Base-by-base conservation (phyloP, 495 filamentous ascomycete genomes). In the Podospora bellae-mahoneyi region DNA sequence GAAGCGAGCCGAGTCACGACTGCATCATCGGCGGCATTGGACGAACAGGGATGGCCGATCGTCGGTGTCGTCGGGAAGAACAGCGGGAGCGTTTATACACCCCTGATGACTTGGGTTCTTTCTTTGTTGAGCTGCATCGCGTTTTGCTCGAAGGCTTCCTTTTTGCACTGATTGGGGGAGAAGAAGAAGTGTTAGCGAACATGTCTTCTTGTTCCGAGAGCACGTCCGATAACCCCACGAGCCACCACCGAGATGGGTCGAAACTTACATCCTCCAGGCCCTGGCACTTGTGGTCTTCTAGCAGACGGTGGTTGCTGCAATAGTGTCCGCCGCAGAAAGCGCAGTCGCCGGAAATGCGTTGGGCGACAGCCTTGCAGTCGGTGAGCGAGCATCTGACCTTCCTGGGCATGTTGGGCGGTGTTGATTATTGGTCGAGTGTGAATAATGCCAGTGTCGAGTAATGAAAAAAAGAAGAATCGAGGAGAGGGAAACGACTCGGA, bases 261-360 rank as follows among this genome's bases (percentile, higher is more conserved):
- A 61, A 70, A 84, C 86, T 83, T 81, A 88, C 86, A 80, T 97
- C 90, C 81, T 98, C 96, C 68, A 99, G 82, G n/a, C 93, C 93
- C 67, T 84, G 87, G 81, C 95, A 99, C 76, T 91, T 90, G 81
- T 99, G 95, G 68, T 92, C 90, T 80, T 99, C 95, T 60, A 98
- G 78, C 79, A 98, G 87, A 18, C 95, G 85, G 82, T 99, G 95
- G 82, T 92, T 93, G 64, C 90, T 92, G 82, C 95, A 99, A 83
- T 91, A 98, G 78, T 95, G 91, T 18, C 93, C 93, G 62, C 88
- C 82, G 84, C 95, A 99, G 81, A 98, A 98, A 64, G 87, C 90
- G 83, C 95, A 99, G 80, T 98, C 95, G 10, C 96, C 96, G 57
- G 97, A 91, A 75, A 98, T 97, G 65, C 91, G 87, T 77, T 96